phyloP scores from a whole-genome alignment of 768 basidiomycete genomes.

The Trametes sanguinea region DNA sequence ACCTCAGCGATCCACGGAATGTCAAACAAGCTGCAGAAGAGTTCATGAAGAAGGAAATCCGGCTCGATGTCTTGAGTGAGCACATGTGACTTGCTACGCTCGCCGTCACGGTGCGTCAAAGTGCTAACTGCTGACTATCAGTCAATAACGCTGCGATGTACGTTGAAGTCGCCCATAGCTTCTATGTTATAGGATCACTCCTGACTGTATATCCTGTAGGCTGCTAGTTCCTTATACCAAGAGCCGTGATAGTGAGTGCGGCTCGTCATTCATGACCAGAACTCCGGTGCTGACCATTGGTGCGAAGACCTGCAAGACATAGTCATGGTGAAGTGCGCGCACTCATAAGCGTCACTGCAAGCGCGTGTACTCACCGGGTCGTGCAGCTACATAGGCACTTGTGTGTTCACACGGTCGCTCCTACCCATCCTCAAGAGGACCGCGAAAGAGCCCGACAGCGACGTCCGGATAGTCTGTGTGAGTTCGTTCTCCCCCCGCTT shows the following conservation, averaged over 20 bases:
- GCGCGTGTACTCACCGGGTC: neutral
- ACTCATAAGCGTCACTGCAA: neutral
- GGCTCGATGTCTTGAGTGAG: conserved; percentile 58
- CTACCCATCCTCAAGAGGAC: conserved; percentile 36
- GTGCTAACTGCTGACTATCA: conserved; percentile 21
- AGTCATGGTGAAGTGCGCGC: conserved; percentile 45
- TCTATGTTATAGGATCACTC: neutral
- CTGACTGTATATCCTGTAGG: conserved; percentile 14
- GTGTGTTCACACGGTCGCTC: conserved; percentile 32
- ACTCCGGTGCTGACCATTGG: neutral
- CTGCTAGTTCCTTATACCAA: conserved; percentile 23
- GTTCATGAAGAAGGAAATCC: conserved; percentile 49
- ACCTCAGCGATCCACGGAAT: conserved; percentile 49
- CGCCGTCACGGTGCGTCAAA: neutral
- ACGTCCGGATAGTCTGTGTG: conserved; percentile 37
- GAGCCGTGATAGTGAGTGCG: conserved; percentile 15
- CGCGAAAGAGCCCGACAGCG: conserved; percentile 29
- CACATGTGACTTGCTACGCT: conserved; percentile 1
- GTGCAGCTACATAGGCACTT: conserved; percentile 33
- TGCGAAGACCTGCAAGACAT: conserved; percentile 34
- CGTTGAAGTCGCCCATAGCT: conserved; percentile 12
- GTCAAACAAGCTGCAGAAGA: conserved; percentile 52
- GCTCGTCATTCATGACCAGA: neutral
- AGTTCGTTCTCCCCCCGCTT: neutral
- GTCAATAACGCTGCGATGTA: conserved; percentile 58